Conservation (phyloP, 805 yeast species). For the Kodamaea sagamina region DNA sequence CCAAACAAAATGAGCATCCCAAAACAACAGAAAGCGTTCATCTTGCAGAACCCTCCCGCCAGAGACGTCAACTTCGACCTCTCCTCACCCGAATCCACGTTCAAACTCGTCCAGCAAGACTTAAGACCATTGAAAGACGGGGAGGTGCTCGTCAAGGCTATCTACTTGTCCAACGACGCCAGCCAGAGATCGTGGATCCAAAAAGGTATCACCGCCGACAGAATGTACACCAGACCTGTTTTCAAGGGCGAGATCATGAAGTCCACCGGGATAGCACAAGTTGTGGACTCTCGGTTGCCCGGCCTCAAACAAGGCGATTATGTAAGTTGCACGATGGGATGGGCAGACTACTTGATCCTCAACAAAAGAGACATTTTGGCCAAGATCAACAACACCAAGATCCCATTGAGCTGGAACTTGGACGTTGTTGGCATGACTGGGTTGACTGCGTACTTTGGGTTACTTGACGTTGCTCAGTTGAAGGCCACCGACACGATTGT, state of each 20-base stretch:
- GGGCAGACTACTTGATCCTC: slow-evolving; percentile 51
- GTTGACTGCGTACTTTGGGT: slow-evolving; percentile 61
- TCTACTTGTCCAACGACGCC: slow-evolving; percentile 39
- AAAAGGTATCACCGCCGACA: slow-evolving; percentile 24
- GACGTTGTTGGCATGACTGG: slow-evolving; percentile 53
- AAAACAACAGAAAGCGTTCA: slow-evolving; percentile 14
- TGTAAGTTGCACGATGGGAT: slow-evolving; percentile 41
- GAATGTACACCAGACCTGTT: slow-evolving; percentile 40
- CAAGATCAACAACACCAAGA: slow-evolving; percentile 28
- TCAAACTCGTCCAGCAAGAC: slow-evolving; percentile 23
- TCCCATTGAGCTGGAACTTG: slow-evolving; percentile 17
- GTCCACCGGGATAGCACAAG: slow-evolving; percentile 49
- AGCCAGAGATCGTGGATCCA: slow-evolving; percentile 40
- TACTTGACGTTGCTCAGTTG: slow-evolving; percentile 51
- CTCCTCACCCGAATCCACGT: slow-evolving; percentile 31
- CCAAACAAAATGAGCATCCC: slow-evolving; percentile 15
- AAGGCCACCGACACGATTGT: slow-evolving; percentile 47
- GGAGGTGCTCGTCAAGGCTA: slow-evolving; percentile 28
- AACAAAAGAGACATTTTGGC: slow-evolving; percentile 25
- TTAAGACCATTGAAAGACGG: slow-evolving; percentile 23
- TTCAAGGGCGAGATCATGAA: slow-evolving; percentile 48
- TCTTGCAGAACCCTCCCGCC: slow-evolving; percentile 24
- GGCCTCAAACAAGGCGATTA: slow-evolving; percentile 47
- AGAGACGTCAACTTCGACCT: slow-evolving; percentile 21
- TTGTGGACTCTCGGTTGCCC: slow-evolving; percentile 47